Base-by-base conservation (phyloP, 2,329 filamentous ascomycete genomes). In the Elsinoe arachidis region DNA sequence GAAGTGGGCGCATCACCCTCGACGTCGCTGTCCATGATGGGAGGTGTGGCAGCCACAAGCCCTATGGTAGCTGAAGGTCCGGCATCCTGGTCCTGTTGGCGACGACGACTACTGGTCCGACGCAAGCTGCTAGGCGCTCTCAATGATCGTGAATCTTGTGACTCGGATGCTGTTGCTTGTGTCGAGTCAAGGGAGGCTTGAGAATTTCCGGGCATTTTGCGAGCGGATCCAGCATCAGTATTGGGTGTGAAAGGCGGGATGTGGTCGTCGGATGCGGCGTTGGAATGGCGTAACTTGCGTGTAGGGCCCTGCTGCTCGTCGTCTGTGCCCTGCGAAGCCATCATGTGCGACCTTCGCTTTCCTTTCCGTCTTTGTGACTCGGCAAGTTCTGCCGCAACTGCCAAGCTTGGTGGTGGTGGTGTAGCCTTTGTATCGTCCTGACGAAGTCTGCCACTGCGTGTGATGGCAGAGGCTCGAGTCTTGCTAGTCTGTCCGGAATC, bases 21-120 rank as follows among this genome's bases (percentile, higher is more conserved):
- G 10, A 82, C 71, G 60, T 90, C 87, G 19, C 83, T 81, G 61
- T 90, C 88, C 7, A 82, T 86, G 62, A 90, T 83, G 5, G 87
- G 87, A 30, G 88, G 87, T 9, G 88, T 90, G 54, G 87, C 85
- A 64, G 87, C 62, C 17, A 59, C 58, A 37, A 46, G 49, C 11
- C 35, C 46, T 5, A n/a, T 23, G n/a, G 26, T 49, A 34, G 47
- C 30, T 35, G 37, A 21, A 6, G 35, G 23, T 12, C 33, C 26
- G 26, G 57, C 53, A 35, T 37, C 47, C 17, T n/a, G 15, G 2
- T 38, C 43, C 37, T 56, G 49, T 39, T 19, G 49, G 37, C 33
- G 17, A 2, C 49, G n/a, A 17, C 49, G 49, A 19, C 30, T 39
- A 34, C 49, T 53, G 9, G 49, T 53, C 2, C 49, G 49, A 2